Conservation (phyloP, 768 basidiomycete species). For the Pleurotus cornucopiae region DNA sequence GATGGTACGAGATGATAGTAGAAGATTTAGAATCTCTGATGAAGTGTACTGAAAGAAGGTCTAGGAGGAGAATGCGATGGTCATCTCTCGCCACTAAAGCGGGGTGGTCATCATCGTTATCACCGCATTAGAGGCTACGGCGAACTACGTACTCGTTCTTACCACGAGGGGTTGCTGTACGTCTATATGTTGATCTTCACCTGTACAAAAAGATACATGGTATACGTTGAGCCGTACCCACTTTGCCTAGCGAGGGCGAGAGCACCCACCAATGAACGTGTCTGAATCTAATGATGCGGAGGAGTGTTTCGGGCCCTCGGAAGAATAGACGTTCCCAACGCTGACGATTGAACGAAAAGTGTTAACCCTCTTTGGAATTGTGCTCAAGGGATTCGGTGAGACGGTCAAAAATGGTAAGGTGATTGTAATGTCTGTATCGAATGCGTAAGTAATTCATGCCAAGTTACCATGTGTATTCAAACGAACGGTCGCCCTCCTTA, state of each 20-base stretch:
- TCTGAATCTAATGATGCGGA: background rate
- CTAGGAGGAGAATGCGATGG: slow-evolving; percentile 33
- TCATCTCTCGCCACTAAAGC: slow-evolving; percentile 12
- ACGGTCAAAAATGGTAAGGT: slow-evolving; percentile 28
- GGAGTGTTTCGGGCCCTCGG: background rate
- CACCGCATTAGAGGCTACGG: background rate
- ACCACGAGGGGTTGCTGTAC: slow-evolving; percentile 28
- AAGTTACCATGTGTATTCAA: background rate
- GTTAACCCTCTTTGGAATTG: background rate
- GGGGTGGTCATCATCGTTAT: background rate
- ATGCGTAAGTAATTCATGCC: background rate
- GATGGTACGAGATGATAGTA: slow-evolving; percentile 50
- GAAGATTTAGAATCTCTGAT: slow-evolving; percentile 38
- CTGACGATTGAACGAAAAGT: background rate
- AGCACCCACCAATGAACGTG: background rate
- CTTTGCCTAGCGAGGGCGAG: background rate
- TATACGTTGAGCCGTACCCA: too few relatives aligned
- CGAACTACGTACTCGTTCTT: slow-evolving; percentile 22
- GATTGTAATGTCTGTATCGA: slow-evolving; percentile 35
- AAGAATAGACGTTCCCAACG: background rate
- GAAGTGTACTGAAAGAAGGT: slow-evolving; percentile 45
- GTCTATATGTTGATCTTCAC: too few relatives aligned
- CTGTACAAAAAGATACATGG: too few relatives aligned
- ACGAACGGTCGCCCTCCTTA: slow-evolving; percentile 32
- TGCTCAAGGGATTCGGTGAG: background rate